Conservation (phyloP, 2,329 filamentous ascomycete genomes). For the Spiromastix sp. region DNA sequence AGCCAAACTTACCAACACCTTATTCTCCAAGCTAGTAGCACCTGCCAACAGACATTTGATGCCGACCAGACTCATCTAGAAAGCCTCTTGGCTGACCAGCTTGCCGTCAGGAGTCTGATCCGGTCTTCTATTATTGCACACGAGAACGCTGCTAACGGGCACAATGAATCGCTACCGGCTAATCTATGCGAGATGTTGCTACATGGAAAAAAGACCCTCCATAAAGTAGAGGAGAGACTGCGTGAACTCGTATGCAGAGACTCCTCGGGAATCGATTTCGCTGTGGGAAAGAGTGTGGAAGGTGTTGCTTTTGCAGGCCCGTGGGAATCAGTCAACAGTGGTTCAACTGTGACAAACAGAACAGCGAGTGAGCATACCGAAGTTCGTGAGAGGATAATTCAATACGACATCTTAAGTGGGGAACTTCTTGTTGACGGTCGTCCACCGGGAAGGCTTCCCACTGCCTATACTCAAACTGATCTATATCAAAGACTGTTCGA, state of each 20-base stretch:
- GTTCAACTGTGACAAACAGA: slow-evolving; percentile 1
- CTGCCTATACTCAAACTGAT: slow-evolving; percentile 13
- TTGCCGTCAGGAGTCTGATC: slow-evolving; percentile 25
- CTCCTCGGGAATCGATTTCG: slow-evolving; percentile 14
- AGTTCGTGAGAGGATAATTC: slow-evolving; percentile 11
- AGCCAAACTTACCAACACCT: slow-evolving; percentile 24
- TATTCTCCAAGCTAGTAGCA: slow-evolving; percentile 30
- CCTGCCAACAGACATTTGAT: slow-evolving; percentile 37
- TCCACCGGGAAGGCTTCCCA: slow-evolving; percentile 20
- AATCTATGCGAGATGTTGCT: slow-evolving; percentile 12
- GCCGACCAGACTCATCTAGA: slow-evolving; percentile 25
- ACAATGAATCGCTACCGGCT: slow-evolving; percentile 6
- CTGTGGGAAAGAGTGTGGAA: slow-evolving; percentile 18
- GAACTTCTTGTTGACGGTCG: slow-evolving; percentile 22
- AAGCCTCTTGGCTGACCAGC: slow-evolving; percentile 14
- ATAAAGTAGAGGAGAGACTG: slow-evolving; percentile 10
- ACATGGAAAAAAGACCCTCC: slow-evolving; percentile 10
- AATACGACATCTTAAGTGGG: slow-evolving; percentile 23
- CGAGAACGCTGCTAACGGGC: slow-evolving; percentile 15
- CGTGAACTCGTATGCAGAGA: slow-evolving; percentile 9
- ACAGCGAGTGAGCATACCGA: too few relatives aligned
- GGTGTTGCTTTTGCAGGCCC: slow-evolving; percentile 14
- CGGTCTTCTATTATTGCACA: slow-evolving; percentile 30
- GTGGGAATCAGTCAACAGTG: slow-evolving; percentile 16
- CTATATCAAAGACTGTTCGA: slow-evolving; percentile 18